Evolutionary conservation across 805 yeast species (phyloP).

Genomic region (Yarrowia yakushimensis): DNA sequence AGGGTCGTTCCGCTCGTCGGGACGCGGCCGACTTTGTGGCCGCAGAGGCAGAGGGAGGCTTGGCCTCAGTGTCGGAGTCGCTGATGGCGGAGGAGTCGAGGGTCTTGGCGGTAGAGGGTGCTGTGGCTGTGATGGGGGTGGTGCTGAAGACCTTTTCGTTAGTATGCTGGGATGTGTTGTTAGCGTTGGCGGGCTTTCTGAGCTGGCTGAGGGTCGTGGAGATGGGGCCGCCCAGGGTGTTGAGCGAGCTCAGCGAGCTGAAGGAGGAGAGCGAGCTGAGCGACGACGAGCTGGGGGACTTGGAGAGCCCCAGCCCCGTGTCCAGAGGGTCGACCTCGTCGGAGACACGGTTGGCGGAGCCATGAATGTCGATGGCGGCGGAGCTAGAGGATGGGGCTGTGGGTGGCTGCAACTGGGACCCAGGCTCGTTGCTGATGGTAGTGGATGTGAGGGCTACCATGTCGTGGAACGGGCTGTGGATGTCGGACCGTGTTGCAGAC

Average conservation of each 20-base stretch:
- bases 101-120: background rate
- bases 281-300: background rate
- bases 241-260: background rate
- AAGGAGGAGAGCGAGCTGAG: background rate
- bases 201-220: background rate
- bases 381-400: background rate
- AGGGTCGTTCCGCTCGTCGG: slow-evolving; percentile 22
- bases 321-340: slow-evolving; percentile 10
- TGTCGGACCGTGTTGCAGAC: background rate
- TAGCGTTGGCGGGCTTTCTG: background rate
- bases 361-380: background rate
- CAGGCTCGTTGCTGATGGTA: slow-evolving; percentile 5
- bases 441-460: slow-evolving; percentile 8
- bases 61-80: slow-evolving; percentile 2
- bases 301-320: background rate
- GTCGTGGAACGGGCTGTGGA: background rate
- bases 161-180: slow-evolving; percentile 22
- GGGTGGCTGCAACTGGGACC: background rate
- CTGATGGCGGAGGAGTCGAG: slow-evolving; percentile 5
- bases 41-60: background rate
- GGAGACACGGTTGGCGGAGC: background rate
- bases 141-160: slow-evolving; percentile 10
- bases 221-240: background rate
- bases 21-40: background rate
- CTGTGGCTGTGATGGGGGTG: slow-evolving; percentile 2